Evolutionary conservation across 2,329 filamentous ascomycete genomes (phyloP).

Genomic region (Westerdykella ornata): DNA sequence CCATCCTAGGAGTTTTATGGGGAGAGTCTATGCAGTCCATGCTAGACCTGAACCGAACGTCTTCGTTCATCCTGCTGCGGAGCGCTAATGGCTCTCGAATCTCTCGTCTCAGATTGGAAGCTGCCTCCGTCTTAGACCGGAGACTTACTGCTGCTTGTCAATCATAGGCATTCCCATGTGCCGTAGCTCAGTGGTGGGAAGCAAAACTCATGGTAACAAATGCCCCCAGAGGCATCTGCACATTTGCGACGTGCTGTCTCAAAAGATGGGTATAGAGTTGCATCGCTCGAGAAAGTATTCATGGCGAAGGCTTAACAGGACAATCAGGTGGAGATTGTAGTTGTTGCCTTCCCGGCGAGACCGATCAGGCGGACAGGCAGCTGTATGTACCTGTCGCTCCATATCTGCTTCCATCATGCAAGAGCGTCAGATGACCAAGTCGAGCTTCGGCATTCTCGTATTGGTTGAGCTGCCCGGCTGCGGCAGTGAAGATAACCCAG

Average conservation of each 20-base stretch:
- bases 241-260: background rate
- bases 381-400: conserved; percentile 11
- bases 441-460: conserved; percentile 7
- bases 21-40: no score
- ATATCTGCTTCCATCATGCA: conserved; percentile 16
- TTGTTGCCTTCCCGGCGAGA: conserved; percentile 13
- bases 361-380: conserved; percentile 22
- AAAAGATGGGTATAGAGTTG: conserved; percentile 1
- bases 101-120: no score
- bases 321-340: conserved; percentile 8
- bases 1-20: no score
- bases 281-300: background rate
- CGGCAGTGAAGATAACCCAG: conserved; percentile 1
- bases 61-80: no score
- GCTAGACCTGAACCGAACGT: no score
- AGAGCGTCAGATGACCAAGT: conserved; percentile 27
- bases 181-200: no score
- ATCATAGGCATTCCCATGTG: no score
- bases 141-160: no score
- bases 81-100: no score
- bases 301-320: conserved; percentile 22
- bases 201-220: no score
- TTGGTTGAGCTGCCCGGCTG: conserved; percentile 9
- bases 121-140: no score
- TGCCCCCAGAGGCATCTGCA: background rate